A percentile compares a stretch with the other conserved stretches of the same genome.
These are phyloP conservation scores for Russula abietina DNA, from an alignment of 768 basidiomycete genomes.

Conservation along the genomic window DNA sequence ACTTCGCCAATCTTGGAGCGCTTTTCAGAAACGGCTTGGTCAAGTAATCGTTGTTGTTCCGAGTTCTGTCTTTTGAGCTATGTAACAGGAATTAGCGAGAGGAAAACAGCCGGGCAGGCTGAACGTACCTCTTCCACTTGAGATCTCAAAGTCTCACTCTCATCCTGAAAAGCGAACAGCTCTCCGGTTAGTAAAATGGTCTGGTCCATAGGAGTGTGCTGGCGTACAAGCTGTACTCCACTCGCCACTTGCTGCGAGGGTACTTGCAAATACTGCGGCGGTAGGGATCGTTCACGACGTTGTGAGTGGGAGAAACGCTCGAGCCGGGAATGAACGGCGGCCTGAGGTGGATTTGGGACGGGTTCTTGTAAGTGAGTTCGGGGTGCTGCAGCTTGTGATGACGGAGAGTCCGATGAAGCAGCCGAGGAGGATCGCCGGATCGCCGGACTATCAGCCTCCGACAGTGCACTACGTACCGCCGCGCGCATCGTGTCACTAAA, in stretches of 20 bases:
- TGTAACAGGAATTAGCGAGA: background rate
- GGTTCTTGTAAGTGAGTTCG: background rate
- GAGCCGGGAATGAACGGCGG: background rate
- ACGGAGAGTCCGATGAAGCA: background rate
- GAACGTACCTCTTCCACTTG: slow-evolving; percentile 16
- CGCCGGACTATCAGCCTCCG: background rate
- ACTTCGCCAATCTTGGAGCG: slow-evolving; percentile 24
- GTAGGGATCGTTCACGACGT: background rate
- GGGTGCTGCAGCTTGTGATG: background rate
- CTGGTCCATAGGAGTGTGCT: background rate
- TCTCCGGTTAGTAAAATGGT: background rate
- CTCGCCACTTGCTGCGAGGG: background rate
- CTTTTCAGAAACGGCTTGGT: slow-evolving; percentile 23
- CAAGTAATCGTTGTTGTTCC: slow-evolving; percentile 17
- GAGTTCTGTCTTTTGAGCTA: slow-evolving; percentile 15
- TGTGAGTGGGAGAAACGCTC: background rate
- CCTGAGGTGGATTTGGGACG: background rate
- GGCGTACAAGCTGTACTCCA: background rate
- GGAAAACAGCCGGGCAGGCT: too few species aligned
- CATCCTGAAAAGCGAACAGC: background rate
- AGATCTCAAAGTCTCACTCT: slow-evolving; percentile 3
- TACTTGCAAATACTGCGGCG: background rate
- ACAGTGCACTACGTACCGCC: slow-evolving; percentile 9
- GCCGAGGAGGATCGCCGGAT: slow-evolving; percentile 2
- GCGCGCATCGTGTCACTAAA: slow-evolving; percentile 15